Conservation (phyloP, 495 filamentous ascomycete species). For the Polyplosphaeria fusca region DNA sequence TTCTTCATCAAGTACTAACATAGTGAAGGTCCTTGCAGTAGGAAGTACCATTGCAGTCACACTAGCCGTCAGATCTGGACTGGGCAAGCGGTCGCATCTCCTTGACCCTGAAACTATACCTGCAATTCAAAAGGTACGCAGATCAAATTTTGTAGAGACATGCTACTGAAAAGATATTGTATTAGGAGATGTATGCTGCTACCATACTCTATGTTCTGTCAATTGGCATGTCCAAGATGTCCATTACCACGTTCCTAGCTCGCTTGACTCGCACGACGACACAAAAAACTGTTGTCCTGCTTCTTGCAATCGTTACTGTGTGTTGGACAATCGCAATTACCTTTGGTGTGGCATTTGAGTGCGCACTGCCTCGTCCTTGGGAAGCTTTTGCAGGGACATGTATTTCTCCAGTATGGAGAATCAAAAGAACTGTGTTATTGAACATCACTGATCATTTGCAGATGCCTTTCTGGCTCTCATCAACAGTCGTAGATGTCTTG, state of each 20-base stretch:
- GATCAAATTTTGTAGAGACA: background rate
- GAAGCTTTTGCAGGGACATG: constrained; percentile 14
- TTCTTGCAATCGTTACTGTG: background rate
- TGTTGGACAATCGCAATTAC: constrained; percentile 14
- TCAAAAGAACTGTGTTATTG: too few relatives aligned
- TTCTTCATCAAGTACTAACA: too few relatives aligned
- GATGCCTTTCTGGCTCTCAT: constrained; percentile 11
- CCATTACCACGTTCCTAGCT: constrained; percentile 13
- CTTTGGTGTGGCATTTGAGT: constrained; percentile 9
- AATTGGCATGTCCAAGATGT: constrained; percentile 15
- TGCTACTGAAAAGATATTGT: background rate
- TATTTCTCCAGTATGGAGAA: constrained; percentile 10
- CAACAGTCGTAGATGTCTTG: constrained; percentile 5
- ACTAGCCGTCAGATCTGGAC: constrained; percentile 2
- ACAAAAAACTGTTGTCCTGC: constrained; percentile 3
- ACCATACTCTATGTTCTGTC: constrained; percentile 19
- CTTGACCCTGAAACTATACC: background rate
- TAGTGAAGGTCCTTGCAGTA: constrained; percentile 7
- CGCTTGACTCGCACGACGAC: constrained; percentile 1
- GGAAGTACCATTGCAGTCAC: constrained; percentile 8
- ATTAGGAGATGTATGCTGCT: constrained; percentile 17
- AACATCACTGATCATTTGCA: background rate
- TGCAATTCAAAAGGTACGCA: constrained; percentile 3
- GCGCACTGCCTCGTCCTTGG: constrained; percentile 13
- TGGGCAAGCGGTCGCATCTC: background rate